Percentiles rank a stretch among this genome's conserved stretches.
phyloP scores from a whole-genome alignment of 2,329 filamentous ascomycete genomes.

The Hypomyces perniciosus region DNA sequence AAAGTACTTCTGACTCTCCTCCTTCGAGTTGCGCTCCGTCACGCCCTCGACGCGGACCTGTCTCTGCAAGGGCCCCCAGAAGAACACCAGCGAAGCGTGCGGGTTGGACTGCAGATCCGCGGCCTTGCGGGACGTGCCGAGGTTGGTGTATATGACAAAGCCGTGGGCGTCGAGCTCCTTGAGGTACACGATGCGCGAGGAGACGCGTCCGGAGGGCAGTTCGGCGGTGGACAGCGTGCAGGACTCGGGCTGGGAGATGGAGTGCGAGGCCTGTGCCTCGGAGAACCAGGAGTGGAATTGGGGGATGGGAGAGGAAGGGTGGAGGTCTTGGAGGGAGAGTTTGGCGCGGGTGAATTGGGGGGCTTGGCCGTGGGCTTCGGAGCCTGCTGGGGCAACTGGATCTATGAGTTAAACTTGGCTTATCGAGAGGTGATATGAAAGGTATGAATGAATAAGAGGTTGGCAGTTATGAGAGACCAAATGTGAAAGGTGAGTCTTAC shows the following conservation, averaged over 20 bases:
- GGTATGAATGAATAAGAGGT: not conserved
- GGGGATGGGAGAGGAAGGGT: conserved; percentile 57
- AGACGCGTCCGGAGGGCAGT: conserved; percentile 78
- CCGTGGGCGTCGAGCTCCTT: conserved; percentile 82
- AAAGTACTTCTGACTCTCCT: conserved; percentile 67
- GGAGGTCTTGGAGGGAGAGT: conserved; percentile 57
- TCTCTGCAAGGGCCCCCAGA: conserved; percentile 79
- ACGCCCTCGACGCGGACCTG: conserved; percentile 86
- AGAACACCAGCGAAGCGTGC: conserved; percentile 80
- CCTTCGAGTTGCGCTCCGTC: conserved; percentile 57
- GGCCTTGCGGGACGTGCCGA: conserved; percentile 68
- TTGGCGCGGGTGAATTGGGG: conserved; percentile 65
- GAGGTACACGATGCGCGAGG: conserved; percentile 82
- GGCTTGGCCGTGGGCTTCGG: conserved; percentile 55
- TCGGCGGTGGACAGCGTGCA: conserved; percentile 80
- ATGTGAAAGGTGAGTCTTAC: conserved; percentile 28
- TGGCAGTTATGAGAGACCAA: not conserved
- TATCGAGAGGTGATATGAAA: not conserved
- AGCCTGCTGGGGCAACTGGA: conserved; percentile 58
- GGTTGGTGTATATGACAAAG: conserved; percentile 93
- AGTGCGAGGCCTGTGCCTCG: conserved; percentile 51
- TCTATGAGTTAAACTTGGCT: not conserved
- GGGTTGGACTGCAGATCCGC: conserved; percentile 66
- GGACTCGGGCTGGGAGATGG: conserved; percentile 75
- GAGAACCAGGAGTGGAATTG: conserved; percentile 93